phyloP scores from a whole-genome alignment of 192 early-diverging fungal genomes.

The Lobosporangium transversale region DNA sequence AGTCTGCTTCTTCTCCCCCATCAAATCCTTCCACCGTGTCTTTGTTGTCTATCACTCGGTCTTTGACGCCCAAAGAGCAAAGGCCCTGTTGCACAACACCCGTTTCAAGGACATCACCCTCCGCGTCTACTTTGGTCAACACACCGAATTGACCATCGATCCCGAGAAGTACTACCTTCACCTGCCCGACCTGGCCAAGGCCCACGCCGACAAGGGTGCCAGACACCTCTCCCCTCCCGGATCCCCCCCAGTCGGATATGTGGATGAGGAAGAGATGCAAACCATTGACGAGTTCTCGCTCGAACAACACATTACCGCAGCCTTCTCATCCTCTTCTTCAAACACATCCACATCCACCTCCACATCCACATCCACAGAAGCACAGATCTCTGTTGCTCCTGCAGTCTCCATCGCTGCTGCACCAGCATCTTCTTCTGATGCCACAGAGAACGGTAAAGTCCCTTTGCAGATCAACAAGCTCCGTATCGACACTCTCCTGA shows the following conservation, averaged over 20 bases:
- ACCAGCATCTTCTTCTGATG: background rate
- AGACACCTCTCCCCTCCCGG: conserved; percentile 37
- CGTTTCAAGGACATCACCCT: conserved; percentile 44
- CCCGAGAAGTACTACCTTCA: conserved; percentile 43
- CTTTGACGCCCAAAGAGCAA: conserved; percentile 54
- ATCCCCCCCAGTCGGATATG: conserved; percentile 39
- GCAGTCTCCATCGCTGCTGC: background rate
- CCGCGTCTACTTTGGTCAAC: conserved; percentile 65
- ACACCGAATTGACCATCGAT: conserved; percentile 41
- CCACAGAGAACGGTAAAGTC: background rate
- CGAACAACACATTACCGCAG: background rate
- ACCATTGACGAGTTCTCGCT: conserved; percentile 11
- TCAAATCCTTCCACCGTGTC: conserved; percentile 63
- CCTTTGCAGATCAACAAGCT: conserved; percentile 18
- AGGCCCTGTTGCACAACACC: conserved; percentile 50
- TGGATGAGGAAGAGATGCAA: conserved; percentile 27
- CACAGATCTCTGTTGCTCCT: background rate
- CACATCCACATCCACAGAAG: background rate
- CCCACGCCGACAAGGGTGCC: background rate
- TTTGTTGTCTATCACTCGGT: conserved; percentile 63
- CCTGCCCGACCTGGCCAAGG: conserved; percentile 15
- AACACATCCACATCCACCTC: background rate
- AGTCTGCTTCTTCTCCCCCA: conserved; percentile 60
- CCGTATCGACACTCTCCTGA: conserved; percentile 30
- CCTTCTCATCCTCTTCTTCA: background rate